Base-by-base conservation (phyloP, 306 rosid genomes). In the Gynostemma pentaphyllum region DNA sequence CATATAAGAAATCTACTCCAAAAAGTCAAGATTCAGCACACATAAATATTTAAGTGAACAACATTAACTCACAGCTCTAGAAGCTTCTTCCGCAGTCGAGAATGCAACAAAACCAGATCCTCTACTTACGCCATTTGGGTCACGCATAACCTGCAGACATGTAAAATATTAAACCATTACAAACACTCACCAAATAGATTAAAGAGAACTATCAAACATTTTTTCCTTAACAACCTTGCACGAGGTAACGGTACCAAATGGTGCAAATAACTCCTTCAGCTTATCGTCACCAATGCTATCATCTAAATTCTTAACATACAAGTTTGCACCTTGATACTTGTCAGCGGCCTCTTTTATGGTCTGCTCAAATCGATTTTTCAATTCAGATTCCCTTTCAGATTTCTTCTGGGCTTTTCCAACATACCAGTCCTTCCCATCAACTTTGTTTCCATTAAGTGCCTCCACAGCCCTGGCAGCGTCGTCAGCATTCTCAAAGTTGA, bases 71-170 rank as follows among this genome's bases (percentile, higher is more conserved):
- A 91, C 98, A 30, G 98, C 98, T 84, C 90, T 83, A 42, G 91
- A 76, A 62, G 98, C 98, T 76, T 92, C 98, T 80, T 92, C 98
- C 22, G 96, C 85, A 79, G 94, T 84, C 2, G 98, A 82, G 71
- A 88, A 92, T 63, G 98, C 96, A 71, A 92, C 96, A 78, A 92
- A 92, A 16, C 96, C 98, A 0, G 98, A 92, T 42, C 98, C 98
- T 63, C 95, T 82, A 64, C 98, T 92, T 11, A 86, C 29, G 72
- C 98, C 98, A 59, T 72, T 92, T n/a, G 96, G 96, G 70, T 92
- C 98, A 71, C 81, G 82, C 98, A 92, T 92, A 59, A 92, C 95
- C 98, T 91, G 78, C 66, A 51, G 76, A 64, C 37, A 46, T 69
- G 39, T 60, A 50, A 72, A 74, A 52, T 45, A 67, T 18, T 69